These are phyloP conservation scores for Perilla frutescens DNA, from an alignment of 257 asterid species.

Conservation along the genomic window DNA sequence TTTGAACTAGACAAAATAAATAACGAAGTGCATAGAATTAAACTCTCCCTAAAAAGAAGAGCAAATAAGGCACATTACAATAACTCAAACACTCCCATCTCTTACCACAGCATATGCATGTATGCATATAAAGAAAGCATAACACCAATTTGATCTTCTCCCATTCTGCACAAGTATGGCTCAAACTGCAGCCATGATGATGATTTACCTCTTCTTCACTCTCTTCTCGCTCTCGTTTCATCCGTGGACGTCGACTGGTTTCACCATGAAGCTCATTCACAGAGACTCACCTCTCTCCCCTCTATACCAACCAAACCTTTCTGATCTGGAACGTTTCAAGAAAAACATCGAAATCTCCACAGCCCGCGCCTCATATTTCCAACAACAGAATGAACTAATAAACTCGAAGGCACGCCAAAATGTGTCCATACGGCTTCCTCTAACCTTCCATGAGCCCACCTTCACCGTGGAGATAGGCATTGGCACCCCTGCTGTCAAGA, in stretches of 20 bases:
- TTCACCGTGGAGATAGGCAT: slow-evolving; percentile 45
- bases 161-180: slow-evolving; percentile 19
- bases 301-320: slow-evolving; percentile 40
- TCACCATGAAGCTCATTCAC: slow-evolving; percentile 42
- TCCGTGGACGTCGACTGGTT: slow-evolving; percentile 24
- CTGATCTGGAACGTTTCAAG: slow-evolving; percentile 35
- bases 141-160: not conserved
- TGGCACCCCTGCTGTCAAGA: slow-evolving; percentile 40
- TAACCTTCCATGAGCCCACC: not conserved
- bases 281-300: slow-evolving; percentile 49
- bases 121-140: not conserved
- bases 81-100: slow-evolving; percentile 30
- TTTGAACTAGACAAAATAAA: not conserved
- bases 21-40: not conserved
- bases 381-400: not conserved
- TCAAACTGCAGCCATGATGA: slow-evolving; percentile 19
- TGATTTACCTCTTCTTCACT: slow-evolving; percentile 12
- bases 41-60: not conserved
- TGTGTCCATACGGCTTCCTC: slow-evolving; percentile 24
- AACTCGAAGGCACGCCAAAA: not conserved
- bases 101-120: not conserved
- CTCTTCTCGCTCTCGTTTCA: slow-evolving; percentile 8
- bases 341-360: slow-evolving; percentile 26
- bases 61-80: slow-evolving; percentile 16
- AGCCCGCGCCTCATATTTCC: slow-evolving; percentile 33